A percentile compares a stretch with the other conserved stretches of the same genome.
These are phyloP conservation scores for Cladorrhinum sp. DNA, from an alignment of 2,329 filamentous ascomycete species.

Conservation along the genomic window DNA sequence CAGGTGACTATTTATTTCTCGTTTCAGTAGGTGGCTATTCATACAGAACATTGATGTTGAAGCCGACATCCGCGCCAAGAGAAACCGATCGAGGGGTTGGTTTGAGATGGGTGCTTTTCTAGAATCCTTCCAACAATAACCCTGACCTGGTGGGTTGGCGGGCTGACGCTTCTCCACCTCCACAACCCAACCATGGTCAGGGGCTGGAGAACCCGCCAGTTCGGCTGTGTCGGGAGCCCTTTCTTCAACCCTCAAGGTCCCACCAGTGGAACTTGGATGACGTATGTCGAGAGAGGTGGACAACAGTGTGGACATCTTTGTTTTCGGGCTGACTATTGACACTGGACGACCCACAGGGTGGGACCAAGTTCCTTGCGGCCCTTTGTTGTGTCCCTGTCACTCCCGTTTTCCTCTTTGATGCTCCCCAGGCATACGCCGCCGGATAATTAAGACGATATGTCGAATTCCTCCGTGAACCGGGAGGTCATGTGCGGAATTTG, in stretches of 20 bases:
- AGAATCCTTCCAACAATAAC: conserved; percentile 21
- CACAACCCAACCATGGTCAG: conserved; percentile 20
- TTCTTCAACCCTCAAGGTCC: background rate
- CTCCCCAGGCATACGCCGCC: background rate
- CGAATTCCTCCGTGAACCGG: background rate
- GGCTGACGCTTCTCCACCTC: conserved; percentile 12
- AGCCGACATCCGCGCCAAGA: background rate
- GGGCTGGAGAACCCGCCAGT: conserved; percentile 19
- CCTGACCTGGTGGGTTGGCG: background rate
- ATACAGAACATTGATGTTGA: background rate
- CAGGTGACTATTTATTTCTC: background rate
- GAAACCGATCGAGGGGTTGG: background rate
- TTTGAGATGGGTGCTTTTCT: conserved; percentile 15
- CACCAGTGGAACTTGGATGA: conserved; percentile 14
- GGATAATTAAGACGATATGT: conserved; percentile 1
- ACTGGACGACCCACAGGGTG: background rate
- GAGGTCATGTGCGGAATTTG: conserved; percentile 4
- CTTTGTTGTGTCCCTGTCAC: background rate
- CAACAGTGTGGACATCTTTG: background rate
- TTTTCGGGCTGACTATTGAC: background rate
- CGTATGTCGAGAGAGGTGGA: conserved; percentile 4
- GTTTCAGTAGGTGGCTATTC: background rate
- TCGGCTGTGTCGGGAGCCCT: conserved; percentile 20
- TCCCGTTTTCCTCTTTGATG: background rate
- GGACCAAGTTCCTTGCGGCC: background rate